Percentiles rank a stretch among this genome's conserved stretches.
phyloP scores from a whole-genome alignment of 2,329 filamentous ascomycete genomes.

The Blastomyces percursus region DNA sequence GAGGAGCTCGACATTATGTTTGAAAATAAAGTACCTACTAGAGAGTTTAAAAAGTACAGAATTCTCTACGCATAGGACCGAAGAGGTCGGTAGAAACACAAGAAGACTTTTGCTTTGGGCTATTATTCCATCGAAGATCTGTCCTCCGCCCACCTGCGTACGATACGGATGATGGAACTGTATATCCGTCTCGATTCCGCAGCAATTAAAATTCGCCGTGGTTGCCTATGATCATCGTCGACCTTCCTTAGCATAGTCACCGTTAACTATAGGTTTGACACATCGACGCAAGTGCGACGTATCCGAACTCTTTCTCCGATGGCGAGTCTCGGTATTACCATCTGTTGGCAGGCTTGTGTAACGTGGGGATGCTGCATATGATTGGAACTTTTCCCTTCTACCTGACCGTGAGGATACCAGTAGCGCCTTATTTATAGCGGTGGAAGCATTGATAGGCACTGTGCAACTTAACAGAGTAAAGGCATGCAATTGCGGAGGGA shows the following conservation, averaged over 20 bases:
- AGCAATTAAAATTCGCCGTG: neutral
- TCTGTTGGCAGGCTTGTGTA: neutral
- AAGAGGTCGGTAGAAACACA: neutral
- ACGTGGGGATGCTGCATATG: neutral
- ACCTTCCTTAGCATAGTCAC: neutral
- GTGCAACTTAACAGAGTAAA: neutral
- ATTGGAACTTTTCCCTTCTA: neutral
- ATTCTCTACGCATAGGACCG: neutral
- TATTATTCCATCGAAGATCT: neutral
- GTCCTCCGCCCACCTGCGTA: neutral
- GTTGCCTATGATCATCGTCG: neutral
- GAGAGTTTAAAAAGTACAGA: constrained; percentile 26
- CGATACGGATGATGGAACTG: neutral
- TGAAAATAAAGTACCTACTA: constrained; percentile 28
- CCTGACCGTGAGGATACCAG: neutral
- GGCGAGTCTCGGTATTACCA: neutral
- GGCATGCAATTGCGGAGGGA: neutral
- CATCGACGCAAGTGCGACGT: neutral
- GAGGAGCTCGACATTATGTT: constrained; percentile 32
- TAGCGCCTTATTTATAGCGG: neutral
- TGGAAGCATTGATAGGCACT: neutral
- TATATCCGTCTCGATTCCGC: neutral
- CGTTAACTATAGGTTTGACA: neutral
- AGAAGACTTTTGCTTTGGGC: neutral
- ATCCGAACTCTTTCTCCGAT: neutral